phyloP scores from a whole-genome alignment of 164 flowering plant species.

The Pachysandra terminalis region DNA sequence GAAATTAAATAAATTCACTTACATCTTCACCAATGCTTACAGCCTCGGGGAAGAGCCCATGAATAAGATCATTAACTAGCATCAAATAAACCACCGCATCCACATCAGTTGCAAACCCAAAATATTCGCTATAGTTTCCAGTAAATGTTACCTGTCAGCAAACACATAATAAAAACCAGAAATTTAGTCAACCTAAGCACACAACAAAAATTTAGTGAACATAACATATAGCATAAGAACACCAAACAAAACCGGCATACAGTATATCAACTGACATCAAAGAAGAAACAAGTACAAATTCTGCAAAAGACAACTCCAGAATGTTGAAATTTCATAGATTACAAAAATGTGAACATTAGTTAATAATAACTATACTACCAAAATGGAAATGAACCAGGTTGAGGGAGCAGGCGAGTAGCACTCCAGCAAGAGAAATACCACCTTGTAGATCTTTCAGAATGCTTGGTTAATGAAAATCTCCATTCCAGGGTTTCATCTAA shows the following conservation, averaged over 20 bases:
- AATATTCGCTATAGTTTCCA: slow-evolving; percentile 93
- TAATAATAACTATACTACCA: background rate
- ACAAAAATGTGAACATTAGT: no score
- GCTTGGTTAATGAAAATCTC: background rate
- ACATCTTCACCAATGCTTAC: slow-evolving; percentile 95
- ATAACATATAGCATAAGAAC: background rate
- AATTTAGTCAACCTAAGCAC: slow-evolving; percentile 22
- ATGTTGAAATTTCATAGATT: no score
- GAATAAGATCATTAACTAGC: slow-evolving; percentile 95
- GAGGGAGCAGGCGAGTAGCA: background rate
- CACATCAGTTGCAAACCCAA: slow-evolving; percentile 90
- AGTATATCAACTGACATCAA: background rate
- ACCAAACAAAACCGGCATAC: background rate
- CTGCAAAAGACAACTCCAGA: background rate
- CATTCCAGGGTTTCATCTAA: background rate
- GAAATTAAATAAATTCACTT: slow-evolving; percentile 26
- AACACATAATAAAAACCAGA: slow-evolving; percentile 11
- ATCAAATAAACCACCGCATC: slow-evolving; percentile 93
- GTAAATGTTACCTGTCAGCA: slow-evolving; percentile 73
- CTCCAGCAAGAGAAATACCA: background rate
- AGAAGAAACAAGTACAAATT: background rate
- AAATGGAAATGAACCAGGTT: background rate
- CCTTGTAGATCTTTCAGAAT: background rate
- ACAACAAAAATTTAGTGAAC: slow-evolving; percentile 3
- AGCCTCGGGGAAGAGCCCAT: slow-evolving; percentile 93